phyloP scores from a whole-genome alignment of 352 stramenopile species.

The Phytopythium ostracodes region DNA sequence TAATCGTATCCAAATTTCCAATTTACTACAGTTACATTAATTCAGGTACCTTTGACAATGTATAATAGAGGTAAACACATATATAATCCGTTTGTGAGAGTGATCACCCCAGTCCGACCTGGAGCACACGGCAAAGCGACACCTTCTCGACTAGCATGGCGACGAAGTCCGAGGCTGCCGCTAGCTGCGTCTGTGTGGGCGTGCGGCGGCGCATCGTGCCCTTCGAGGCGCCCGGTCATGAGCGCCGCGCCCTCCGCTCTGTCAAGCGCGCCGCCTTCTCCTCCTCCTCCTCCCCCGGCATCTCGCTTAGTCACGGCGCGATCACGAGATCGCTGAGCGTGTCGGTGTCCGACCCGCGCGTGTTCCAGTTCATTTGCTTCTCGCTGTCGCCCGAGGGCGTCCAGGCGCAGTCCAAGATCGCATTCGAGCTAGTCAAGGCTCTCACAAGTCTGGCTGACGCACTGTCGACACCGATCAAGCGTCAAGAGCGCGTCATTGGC shows the following conservation, averaged over 20 bases:
- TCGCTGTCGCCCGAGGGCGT: conserved; percentile 18
- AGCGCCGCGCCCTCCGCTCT: conserved; percentile 17
- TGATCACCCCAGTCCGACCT: neutral
- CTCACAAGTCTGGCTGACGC: neutral
- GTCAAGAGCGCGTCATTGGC: neutral
- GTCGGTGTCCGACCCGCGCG: conserved; percentile 25
- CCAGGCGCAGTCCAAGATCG: conserved; percentile 18
- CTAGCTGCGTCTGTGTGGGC: conserved; percentile 16
- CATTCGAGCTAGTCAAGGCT: conserved; percentile 15
- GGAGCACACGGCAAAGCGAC: neutral
- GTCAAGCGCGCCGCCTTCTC: conserved; percentile 13
- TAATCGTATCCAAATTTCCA: no score
- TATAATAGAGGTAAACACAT: neutral
- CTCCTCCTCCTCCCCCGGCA: neutral
- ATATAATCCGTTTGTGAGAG: neutral
- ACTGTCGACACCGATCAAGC: neutral
- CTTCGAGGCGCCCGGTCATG: conserved; percentile 38
- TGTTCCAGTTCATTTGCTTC: conserved; percentile 34
- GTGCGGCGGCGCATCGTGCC: conserved; percentile 33
- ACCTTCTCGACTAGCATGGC: neutral
- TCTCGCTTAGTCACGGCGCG: neutral
- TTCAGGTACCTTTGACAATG: neutral
- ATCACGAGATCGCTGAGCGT: conserved; percentile 14
- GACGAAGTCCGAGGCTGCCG: neutral
- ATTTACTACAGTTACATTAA: no score